Evolutionary conservation across 2,329 filamentous ascomycete species (phyloP).

Genomic region (Coniochaeta hoffmannii): DNA sequence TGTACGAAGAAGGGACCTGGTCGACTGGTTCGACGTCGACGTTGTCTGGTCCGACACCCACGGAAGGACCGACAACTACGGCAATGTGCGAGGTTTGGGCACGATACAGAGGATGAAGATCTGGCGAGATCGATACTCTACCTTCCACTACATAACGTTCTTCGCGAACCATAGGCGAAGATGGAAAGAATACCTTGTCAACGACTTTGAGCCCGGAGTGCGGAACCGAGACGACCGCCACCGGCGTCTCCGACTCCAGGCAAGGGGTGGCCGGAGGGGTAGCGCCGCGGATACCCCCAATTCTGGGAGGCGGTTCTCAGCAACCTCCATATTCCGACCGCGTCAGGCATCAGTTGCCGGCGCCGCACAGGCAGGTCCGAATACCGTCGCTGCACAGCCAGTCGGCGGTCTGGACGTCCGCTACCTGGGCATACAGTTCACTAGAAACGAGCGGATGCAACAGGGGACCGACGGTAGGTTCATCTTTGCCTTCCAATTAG

Average conservation of each 20-base stretch:
- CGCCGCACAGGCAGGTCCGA: conserved; percentile 4
- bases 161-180: conserved; percentile 38
- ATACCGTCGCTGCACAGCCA: conserved; percentile 12
- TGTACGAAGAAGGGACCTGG: conserved; percentile 36
- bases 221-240: conserved; percentile 37
- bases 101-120: conserved; percentile 45
- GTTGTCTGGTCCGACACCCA: conserved; percentile 45
- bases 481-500: background rate
- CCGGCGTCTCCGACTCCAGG: conserved; percentile 35
- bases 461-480: conserved; percentile 29
- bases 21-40: conserved; percentile 45
- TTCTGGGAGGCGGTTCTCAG: conserved; percentile 30
- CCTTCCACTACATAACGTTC: conserved; percentile 38
- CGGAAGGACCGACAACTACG: conserved; percentile 39
- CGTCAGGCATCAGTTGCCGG: conserved; percentile 5
- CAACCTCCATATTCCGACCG: conserved; percentile 34
- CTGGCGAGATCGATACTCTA: conserved; percentile 41
- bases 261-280: conserved; percentile 28
- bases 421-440: conserved; percentile 43
- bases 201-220: conserved; percentile 38
- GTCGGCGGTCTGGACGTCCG: conserved; percentile 31
- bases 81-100: conserved; percentile 41
- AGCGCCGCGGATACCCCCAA: conserved; percentile 28
- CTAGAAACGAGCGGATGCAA: conserved; percentile 22
- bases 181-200: conserved; percentile 40